phyloP scores from a whole-genome alignment of 495 filamentous ascomycete species.

The Daldinia concentrica region DNA sequence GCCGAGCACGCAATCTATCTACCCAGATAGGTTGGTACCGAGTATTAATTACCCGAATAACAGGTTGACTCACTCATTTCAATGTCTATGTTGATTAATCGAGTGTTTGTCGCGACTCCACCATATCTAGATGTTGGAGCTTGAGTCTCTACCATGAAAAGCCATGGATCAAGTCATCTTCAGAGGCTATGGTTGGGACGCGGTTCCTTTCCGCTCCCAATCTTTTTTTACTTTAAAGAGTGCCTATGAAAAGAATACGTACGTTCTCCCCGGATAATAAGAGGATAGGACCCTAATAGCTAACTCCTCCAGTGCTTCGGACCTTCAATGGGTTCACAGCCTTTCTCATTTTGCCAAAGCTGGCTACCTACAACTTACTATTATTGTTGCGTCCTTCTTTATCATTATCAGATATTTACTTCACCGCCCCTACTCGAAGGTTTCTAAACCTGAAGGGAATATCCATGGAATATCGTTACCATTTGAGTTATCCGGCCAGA shows the following conservation, averaged over 20 bases:
- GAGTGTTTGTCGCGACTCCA: slow-evolving; percentile 4
- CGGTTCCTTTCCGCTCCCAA: slow-evolving; percentile 29
- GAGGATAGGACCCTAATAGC: slow-evolving; percentile 16
- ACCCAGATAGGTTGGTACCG: slow-evolving; percentile 3
- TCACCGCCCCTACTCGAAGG: slow-evolving; percentile 37
- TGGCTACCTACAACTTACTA: slow-evolving; percentile 44
- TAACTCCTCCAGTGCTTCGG: slow-evolving; percentile 12
- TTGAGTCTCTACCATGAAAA: slow-evolving; percentile 14
- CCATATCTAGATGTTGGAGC: neutral
- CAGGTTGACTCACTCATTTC: slow-evolving; percentile 19
- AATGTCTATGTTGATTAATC: slow-evolving; percentile 5
- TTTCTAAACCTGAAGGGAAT: slow-evolving; percentile 40
- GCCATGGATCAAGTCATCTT: slow-evolving; percentile 33
- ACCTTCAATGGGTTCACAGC: slow-evolving; percentile 43
- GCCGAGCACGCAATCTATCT: slow-evolving; percentile 32
- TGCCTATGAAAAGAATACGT: slow-evolving; percentile 10
- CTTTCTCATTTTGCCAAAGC: slow-evolving; percentile 39
- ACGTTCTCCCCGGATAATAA: slow-evolving; percentile 1
- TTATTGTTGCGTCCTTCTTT: slow-evolving; percentile 43
- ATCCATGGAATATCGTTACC: slow-evolving; percentile 43
- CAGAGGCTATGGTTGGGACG: slow-evolving; percentile 29
- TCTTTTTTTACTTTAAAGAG: slow-evolving; percentile 15
- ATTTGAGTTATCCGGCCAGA: slow-evolving; percentile 48
- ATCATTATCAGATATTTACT: slow-evolving; percentile 42
- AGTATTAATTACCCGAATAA: slow-evolving; percentile 20